Percentiles rank a stretch among this genome's conserved stretches.
Conservation (phyloP, 257 asterid species). For the Apocynum venetum region DNA sequence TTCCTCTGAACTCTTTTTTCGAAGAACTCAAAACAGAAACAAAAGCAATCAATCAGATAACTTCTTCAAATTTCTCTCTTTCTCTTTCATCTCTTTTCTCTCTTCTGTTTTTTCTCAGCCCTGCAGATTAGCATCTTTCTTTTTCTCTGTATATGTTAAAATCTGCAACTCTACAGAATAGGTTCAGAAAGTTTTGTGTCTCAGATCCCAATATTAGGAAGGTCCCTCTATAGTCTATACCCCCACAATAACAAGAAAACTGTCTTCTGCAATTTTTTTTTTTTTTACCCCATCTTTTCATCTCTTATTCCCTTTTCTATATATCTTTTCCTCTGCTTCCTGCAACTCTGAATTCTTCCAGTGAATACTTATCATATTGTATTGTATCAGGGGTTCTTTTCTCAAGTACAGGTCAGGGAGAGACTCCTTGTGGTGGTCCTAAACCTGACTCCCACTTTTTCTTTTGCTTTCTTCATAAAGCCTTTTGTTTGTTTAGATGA, state of each 20-base stretch:
- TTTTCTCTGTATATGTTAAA: constrained; percentile 35
- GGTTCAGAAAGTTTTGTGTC: constrained; percentile 62
- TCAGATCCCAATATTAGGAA: constrained; percentile 54
- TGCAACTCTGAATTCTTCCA: constrained; percentile 22
- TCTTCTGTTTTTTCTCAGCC: constrained; percentile 1
- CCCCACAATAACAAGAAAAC: constrained; percentile 28
- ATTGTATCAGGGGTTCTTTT: not conserved
- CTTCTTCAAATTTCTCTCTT: constrained; percentile 8
- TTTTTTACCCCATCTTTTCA: constrained; percentile 12
- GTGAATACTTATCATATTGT: not conserved
- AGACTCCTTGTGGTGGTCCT: constrained; percentile 31
- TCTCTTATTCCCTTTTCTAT: not conserved
- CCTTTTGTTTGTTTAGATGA: constrained; percentile 18
- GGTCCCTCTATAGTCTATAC: not conserved
- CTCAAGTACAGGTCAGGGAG: constrained; percentile 5
- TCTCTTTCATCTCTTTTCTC: constrained; percentile 11
- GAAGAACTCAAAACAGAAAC: constrained; percentile 23
- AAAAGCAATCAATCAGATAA: constrained; percentile 18
- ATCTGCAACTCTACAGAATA: constrained; percentile 36
- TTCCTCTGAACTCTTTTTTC: constrained; percentile 8
- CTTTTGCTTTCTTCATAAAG: constrained; percentile 21
- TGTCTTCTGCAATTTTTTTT: constrained; percentile 3
- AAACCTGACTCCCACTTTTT: constrained; percentile 17
- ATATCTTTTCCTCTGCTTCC: constrained; percentile 10
- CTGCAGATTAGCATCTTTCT: constrained; percentile 24